These are phyloP conservation scores for Aristolochia contorta DNA, from an alignment of 164 flowering plant genomes.

Conservation along the genomic window DNA sequence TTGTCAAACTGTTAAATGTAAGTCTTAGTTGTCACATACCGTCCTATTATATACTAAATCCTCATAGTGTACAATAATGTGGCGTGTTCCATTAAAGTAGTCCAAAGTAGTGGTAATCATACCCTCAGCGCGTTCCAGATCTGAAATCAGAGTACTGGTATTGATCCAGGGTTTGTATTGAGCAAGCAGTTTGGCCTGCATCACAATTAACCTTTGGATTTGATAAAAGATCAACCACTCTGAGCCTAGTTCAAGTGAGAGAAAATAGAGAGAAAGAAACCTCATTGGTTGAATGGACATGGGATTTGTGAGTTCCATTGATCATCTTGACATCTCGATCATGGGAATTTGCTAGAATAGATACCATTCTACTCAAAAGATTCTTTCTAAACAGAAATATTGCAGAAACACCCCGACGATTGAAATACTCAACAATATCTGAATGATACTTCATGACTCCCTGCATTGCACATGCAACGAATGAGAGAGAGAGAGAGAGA, in stretches of 20 bases:
- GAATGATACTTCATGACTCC: slow-evolving; percentile 36
- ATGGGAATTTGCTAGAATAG: slow-evolving; percentile 60
- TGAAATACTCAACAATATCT: slow-evolving; percentile 58
- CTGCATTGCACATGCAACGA: background rate
- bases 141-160: slow-evolving; percentile 29
- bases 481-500: background rate
- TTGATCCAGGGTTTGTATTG: slow-evolving; percentile 56
- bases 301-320: slow-evolving; percentile 80
- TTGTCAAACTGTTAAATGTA: background rate
- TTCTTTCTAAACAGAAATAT: slow-evolving; percentile 68
- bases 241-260: background rate
- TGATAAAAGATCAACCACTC: background rate
- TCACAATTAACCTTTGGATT: background rate
- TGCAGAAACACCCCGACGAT: slow-evolving; percentile 49
- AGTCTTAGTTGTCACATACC: slow-evolving; percentile 20
- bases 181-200: slow-evolving; percentile 64
- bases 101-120: slow-evolving; percentile 33
- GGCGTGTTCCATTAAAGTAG: slow-evolving; percentile 55
- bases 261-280: slow-evolving; percentile 24
- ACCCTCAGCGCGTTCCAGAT: slow-evolving; percentile 35
- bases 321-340: slow-evolving; percentile 57
- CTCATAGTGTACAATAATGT: slow-evolving; percentile 57
- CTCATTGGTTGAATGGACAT: slow-evolving; percentile 67
- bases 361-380: slow-evolving; percentile 54
- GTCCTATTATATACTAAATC: slow-evolving; percentile 47